Evolutionary conservation across 108 stramenopile species (phyloP).

Genomic region (Fragilariopsis cylindrus): DNA sequence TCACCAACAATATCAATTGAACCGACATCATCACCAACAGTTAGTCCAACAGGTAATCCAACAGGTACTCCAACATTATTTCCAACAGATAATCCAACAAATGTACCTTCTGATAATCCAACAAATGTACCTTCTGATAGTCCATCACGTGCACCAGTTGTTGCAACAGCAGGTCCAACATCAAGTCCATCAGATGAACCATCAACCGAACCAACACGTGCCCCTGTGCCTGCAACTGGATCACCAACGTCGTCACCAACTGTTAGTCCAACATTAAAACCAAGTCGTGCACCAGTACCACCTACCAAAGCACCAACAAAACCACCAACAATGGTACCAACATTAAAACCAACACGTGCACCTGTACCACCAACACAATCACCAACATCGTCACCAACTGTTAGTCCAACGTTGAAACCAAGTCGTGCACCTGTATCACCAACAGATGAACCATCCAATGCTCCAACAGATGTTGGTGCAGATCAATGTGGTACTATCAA

Average conservation of each 20-base stretch:
- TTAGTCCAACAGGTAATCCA: no score
- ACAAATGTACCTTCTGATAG: background rate
- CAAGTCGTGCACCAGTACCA: background rate
- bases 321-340: background rate
- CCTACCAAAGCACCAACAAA: background rate
- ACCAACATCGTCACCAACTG: background rate
- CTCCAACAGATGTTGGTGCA: background rate
- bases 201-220: background rate
- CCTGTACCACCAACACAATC: background rate
- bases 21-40: no score
- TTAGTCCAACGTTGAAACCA: background rate
- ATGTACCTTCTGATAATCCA: background rate
- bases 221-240: background rate
- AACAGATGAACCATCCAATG: background rate
- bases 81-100: background rate
- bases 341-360: background rate
- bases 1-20: no score
- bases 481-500: background rate
- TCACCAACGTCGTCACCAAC: background rate
- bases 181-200: background rate
- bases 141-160: background rate
- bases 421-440: background rate
- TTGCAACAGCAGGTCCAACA: background rate
- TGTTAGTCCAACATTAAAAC: background rate
- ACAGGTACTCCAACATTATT: background rate